These are phyloP conservation scores for Miscanthus sacchariflorus DNA, from an alignment of 202 grass and related monocot species.

Conservation along the genomic window DNA sequence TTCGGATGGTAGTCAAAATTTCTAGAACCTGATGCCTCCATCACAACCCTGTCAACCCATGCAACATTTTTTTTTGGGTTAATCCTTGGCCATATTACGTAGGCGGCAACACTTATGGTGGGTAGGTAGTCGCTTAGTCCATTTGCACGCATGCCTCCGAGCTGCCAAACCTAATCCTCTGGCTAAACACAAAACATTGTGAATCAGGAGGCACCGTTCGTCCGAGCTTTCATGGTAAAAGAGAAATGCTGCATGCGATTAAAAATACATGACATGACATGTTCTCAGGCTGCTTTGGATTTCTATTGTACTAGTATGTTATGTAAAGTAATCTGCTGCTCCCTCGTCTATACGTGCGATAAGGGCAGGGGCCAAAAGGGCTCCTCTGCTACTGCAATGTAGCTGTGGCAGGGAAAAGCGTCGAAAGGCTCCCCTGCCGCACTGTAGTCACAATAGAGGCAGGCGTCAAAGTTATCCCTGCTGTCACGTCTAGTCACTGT, in stretches of 20 bases:
- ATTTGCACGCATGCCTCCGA: not conserved
- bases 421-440: no score
- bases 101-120: not conserved
- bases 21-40: not conserved
- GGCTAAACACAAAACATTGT: conserved; percentile 11
- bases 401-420: no score
- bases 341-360: no score
- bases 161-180: conserved; percentile 12
- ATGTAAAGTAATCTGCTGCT: no score
- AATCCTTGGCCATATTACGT: not conserved
- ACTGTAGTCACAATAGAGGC: no score
- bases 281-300: not conserved
- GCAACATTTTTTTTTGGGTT: not conserved
- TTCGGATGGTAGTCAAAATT: not conserved
- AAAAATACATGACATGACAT: not conserved
- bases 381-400: no score
- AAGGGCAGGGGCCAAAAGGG: no score
- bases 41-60: not conserved
- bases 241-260: not conserved
- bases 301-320: not conserved
- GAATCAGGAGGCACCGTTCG: not conserved
- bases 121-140: not conserved
- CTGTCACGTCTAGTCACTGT: no score
- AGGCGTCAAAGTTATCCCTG: no score
- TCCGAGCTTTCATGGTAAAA: not conserved